phyloP scores from a whole-genome alignment of 2,329 filamentous ascomycete genomes.

The Fonsecaea nubica region DNA sequence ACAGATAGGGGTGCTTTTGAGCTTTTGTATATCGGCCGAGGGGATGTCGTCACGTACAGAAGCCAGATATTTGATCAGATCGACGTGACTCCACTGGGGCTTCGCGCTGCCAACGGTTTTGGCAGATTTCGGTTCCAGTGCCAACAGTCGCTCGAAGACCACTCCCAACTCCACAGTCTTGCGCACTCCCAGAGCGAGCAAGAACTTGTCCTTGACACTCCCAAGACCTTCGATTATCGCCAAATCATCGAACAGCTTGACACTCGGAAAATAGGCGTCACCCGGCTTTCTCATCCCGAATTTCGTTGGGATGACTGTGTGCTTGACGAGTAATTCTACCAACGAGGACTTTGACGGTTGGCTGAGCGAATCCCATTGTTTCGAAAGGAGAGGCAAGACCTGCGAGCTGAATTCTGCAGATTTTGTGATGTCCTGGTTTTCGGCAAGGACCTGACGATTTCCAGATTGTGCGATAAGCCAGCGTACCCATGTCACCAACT shows the following conservation, averaged over 20 bases:
- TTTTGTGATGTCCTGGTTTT: slow-evolving; percentile 72
- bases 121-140: slow-evolving; percentile 55
- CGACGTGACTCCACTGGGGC: slow-evolving; percentile 85
- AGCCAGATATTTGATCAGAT: slow-evolving; percentile 91
- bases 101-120: slow-evolving; percentile 33
- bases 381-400: slow-evolving; percentile 80
- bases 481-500: slow-evolving; percentile 82
- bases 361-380: slow-evolving; percentile 84
- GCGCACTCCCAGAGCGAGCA: slow-evolving; percentile 81
- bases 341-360: slow-evolving; percentile 70
- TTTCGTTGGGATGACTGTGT: slow-evolving; percentile 86
- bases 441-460: slow-evolving; percentile 61
- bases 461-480: slow-evolving; percentile 75
- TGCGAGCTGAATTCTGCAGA: slow-evolving; percentile 76
- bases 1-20: slow-evolving; percentile 80
- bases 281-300: slow-evolving; percentile 82
- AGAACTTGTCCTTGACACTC: slow-evolving; percentile 87
- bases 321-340: slow-evolving; percentile 66
- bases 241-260: slow-evolving; percentile 92
- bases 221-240: slow-evolving; percentile 78
- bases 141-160: slow-evolving; percentile 84
- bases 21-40: slow-evolving; percentile 75
- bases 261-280: slow-evolving; percentile 91
- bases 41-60: slow-evolving; percentile 92
- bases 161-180: slow-evolving; percentile 95